Base-by-base conservation (phyloP, 768 basidiomycete species). In the Kondoa subrosea region DNA sequence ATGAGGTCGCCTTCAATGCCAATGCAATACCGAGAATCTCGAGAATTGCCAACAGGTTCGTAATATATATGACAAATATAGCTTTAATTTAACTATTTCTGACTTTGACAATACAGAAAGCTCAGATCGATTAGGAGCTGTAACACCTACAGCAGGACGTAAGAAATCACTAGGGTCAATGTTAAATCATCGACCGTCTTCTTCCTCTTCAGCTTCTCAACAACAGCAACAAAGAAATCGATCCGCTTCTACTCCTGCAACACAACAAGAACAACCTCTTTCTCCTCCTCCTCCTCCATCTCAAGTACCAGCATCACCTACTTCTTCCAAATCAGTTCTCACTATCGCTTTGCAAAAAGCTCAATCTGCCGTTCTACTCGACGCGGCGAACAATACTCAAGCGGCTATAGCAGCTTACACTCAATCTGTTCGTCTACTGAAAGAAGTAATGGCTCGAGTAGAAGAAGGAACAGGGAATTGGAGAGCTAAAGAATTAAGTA, bases 401-500 rank as follows among this genome's bases (percentile, higher is more conserved):
- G 88, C 85, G 40, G 91, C 91, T 1, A 87, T 93, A n/a, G 79
- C 85, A 61, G 91, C 91, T 0, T 93, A 93, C 76, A 85, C 85
- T 15, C 85, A 84, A 76, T 88, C 87, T 73, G 91, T 93, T 56
- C 84, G 87, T 57, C 80, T 93, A 30, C 81, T 93, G 31, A 88
- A 86, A 73, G 88, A 90, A 76, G 91, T 93, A 65, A 93, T 93
- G 91, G 87, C 89, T 73, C 80, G 89, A 56, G 91, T 92, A 25
- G 60, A 66, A 77, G 82, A 85, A 74, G 88, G 88, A 2, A 90
- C 91, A 1, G 66, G 65, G 14, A 17, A 29, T 3, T 69, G 57
- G 30, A 8, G 66, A 32, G 56, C 30, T 12, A 33, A 33, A 15
- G 69, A 69, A 34, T 3, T 56, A 4, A 59, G 40, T 14, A 68